Evolutionary conservation across 306 rosid genomes (phyloP).

Genomic region (Erythrophleum fordii): DNA sequence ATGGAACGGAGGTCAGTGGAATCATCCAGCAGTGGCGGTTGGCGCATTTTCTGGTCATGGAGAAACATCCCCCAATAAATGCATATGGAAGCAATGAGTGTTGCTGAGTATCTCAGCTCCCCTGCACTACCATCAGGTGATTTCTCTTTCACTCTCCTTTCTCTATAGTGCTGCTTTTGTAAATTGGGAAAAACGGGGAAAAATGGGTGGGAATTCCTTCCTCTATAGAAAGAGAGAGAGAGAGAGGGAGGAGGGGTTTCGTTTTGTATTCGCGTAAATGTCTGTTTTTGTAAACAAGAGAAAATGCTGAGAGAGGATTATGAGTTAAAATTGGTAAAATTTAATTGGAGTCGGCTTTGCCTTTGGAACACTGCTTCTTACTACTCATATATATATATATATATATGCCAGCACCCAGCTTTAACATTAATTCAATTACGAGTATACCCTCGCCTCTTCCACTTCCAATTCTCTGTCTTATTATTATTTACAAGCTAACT

Average conservation of each 20-base stretch:
- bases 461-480: neutral
- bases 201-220: constrained; percentile 56
- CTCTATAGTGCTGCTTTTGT: constrained; percentile 40
- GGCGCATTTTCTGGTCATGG: constrained; percentile 71
- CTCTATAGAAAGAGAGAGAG: constrained; percentile 26
- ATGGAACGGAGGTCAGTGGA: constrained; percentile 41
- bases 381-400: neutral
- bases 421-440: constrained; percentile 28
- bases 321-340: neutral
- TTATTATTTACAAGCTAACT: no score
- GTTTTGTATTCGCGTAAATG: no score
- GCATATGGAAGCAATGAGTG: constrained; percentile 34
- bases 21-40: constrained; percentile 49
- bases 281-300: no score
- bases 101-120: neutral
- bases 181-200: constrained; percentile 42
- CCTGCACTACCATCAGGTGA: constrained; percentile 11
- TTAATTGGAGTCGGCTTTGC: neutral
- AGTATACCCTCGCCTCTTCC: constrained; percentile 42
- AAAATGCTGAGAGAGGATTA: neutral
- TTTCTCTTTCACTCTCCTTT: constrained; percentile 18
- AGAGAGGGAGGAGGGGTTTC: neutral
- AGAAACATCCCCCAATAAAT: constrained; percentile 28
- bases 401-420: neutral
- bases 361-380: neutral